These are phyloP conservation scores for Boletus edulis DNA, from an alignment of 768 basidiomycete genomes.

Conservation along the genomic window DNA sequence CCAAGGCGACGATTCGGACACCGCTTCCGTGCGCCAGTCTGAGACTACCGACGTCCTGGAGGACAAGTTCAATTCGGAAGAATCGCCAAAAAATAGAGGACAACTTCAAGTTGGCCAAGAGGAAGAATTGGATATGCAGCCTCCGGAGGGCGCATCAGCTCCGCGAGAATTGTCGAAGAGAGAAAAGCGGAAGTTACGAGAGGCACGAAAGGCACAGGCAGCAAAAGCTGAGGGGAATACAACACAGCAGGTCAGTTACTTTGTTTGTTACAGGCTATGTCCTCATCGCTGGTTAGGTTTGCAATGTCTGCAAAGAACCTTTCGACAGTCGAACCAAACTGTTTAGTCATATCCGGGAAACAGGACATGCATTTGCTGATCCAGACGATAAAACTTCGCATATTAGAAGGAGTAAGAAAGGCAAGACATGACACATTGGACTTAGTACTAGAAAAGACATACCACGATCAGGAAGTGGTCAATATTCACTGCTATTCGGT, in stretches of 20 bases:
- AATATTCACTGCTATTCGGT: constrained; percentile 1
- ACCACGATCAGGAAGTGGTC: constrained; percentile 1
- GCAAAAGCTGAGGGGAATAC: neutral
- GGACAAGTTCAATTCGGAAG: constrained; percentile 7
- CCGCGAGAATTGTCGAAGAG: constrained; percentile 58
- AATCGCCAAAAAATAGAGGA: constrained; percentile 3
- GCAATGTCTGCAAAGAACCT: constrained; percentile 63
- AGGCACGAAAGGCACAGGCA: constrained; percentile 59
- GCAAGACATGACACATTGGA: constrained; percentile 16
- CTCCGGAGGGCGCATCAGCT: neutral
- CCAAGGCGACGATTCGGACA: constrained; percentile 2
- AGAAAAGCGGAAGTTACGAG: constrained; percentile 76
- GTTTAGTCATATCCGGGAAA: constrained; percentile 68
- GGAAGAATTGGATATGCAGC: neutral
- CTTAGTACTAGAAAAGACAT: constrained; percentile 6
- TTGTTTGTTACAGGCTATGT: neutral
- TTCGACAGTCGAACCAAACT: constrained; percentile 74
- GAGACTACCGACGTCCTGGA: neutral
- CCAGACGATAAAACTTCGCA: constrained; percentile 28
- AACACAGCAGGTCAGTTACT: constrained; percentile 8
- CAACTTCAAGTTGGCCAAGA: constrained; percentile 7
- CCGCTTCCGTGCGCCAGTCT: neutral
- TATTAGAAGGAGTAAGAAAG: constrained; percentile 36
- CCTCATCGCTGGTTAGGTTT: constrained; percentile 36
- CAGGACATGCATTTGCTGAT: constrained; percentile 64